Conservation (phyloP, 2,329 filamentous ascomycete genomes). For the Pseudogymnoascus sp. region DNA sequence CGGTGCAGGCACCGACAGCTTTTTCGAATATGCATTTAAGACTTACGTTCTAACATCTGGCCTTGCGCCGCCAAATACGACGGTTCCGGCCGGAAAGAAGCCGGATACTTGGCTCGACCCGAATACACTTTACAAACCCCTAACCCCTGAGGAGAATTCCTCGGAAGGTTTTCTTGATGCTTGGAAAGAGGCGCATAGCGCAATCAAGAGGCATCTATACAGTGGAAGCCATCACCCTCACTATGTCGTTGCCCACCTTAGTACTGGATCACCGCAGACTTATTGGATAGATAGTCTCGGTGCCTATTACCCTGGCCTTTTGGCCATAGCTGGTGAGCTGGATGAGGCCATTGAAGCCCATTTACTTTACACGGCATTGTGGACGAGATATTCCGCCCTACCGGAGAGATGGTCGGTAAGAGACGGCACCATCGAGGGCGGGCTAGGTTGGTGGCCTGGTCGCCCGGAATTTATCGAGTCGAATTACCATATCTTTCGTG, state of each 20-base stretch:
- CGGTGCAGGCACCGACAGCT: slow-evolving; percentile 93
- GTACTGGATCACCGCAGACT: slow-evolving; percentile 78
- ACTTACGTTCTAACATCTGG: slow-evolving; percentile 85
- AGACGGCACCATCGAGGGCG: slow-evolving; percentile 74
- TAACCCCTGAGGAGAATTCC: slow-evolving; percentile 59
- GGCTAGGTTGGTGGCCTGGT: slow-evolving; percentile 89
- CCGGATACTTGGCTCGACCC: slow-evolving; percentile 48
- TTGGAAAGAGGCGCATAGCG: slow-evolving; percentile 78
- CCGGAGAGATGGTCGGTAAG: slow-evolving; percentile 90
- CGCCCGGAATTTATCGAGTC: slow-evolving; percentile 96
- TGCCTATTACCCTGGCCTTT: slow-evolving; percentile 86
- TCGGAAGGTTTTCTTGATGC: slow-evolving; percentile 70
- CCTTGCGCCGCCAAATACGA: slow-evolving; percentile 48
- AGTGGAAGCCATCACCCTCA: slow-evolving; percentile 79
- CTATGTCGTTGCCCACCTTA: slow-evolving; percentile 82
- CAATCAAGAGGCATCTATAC: slow-evolving; percentile 87
- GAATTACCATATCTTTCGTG: slow-evolving; percentile 90
- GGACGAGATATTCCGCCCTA: slow-evolving; percentile 88
- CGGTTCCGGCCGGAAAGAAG: slow-evolving; percentile 20
- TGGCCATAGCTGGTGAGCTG: slow-evolving; percentile 78
- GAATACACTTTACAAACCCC: slow-evolving; percentile 50
- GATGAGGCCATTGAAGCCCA: slow-evolving; percentile 89
- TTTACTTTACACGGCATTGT: slow-evolving; percentile 82
- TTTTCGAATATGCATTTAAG: slow-evolving; percentile 97
- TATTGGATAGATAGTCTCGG: slow-evolving; percentile 96